Base-by-base conservation (phyloP, 1,284 basidiomycete species). In the Phylloboletellus chloephorus region DNA sequence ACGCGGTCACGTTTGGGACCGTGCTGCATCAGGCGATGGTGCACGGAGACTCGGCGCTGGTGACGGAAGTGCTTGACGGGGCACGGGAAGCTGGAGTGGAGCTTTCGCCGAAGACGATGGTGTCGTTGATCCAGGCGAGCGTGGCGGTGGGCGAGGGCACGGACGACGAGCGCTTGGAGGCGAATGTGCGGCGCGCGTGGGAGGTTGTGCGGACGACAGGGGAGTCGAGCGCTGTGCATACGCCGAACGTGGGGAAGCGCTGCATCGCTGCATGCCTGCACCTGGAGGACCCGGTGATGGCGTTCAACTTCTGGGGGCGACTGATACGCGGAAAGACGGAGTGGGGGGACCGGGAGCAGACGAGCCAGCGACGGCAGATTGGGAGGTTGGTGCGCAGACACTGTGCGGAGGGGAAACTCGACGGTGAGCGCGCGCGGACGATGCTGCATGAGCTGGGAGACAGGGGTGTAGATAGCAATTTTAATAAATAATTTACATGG, bases 241-340 rank as follows among this genome's bases (percentile, higher is more conserved):
- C 76, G 22, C 60, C 68, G 21, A 63, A 68, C 28, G 64, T 72
- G 51, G 79, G 74, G 11, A 71, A 69, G 49, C 67, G 67, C 50
- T 73, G 79, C 47, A 67, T 79, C 21, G 53, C 52, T n/a, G 67
- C 67, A 13, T 71, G 77, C 20, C 56, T 85, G 44, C 61, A 64
- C 24, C 66, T 69, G 23, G 58, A 67, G 13, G 69, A 78, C 26
- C 68, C 75, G 0, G 49, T 49, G 45, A 58, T 75, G 61, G 82
- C 79, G 4, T 81, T 69, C 62, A 55, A 61, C 32, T 82, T 82
- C 56, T 85, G 82, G 82, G 52, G 59, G 38, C 51, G 62, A 38
- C 56, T 80, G 38, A 31, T 82, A 16, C 63, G 60, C 48, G 60
- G 60, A 35, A 72, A 67, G 56, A 61, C 68, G n/a, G 63, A 73